Conservation (phyloP, 345 rosid genomes). For the Dovyalis caffra region DNA sequence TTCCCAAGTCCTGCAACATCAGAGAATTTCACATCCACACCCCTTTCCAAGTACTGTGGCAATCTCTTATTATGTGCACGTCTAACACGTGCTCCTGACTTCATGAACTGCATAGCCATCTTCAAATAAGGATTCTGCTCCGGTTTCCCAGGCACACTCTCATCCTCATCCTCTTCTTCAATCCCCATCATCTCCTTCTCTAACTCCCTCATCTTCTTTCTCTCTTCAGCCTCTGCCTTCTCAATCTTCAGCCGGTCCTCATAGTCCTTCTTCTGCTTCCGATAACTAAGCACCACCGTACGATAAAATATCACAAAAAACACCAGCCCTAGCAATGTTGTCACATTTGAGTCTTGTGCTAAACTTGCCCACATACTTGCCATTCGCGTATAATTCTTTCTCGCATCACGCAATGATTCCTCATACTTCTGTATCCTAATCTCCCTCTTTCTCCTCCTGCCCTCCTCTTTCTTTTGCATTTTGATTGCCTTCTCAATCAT, state of each 20-base stretch:
- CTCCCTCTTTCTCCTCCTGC: slow-evolving; percentile 53
- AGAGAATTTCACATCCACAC: slow-evolving; percentile 77
- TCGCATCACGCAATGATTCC: slow-evolving; percentile 63
- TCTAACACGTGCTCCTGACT: slow-evolving; percentile 89
- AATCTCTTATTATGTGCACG: slow-evolving; percentile 60
- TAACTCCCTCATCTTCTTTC: slow-evolving; percentile 76
- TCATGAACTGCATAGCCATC: slow-evolving; percentile 92
- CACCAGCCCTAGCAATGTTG: slow-evolving; percentile 64
- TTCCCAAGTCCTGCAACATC: slow-evolving; percentile 98
- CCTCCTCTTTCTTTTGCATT: slow-evolving; percentile 60
- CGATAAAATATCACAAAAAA: slow-evolving; percentile 76
- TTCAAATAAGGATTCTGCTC: slow-evolving; percentile 75
- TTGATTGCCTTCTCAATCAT: slow-evolving; percentile 61
- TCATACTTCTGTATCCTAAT: slow-evolving; percentile 55
- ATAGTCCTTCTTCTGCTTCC: slow-evolving; percentile 86
- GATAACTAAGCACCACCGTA: slow-evolving; percentile 76
- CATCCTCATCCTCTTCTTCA: slow-evolving; percentile 53
- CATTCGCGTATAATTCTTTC: slow-evolving; percentile 47
- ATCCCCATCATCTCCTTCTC: slow-evolving; percentile 78
- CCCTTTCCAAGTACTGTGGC: slow-evolving; percentile 88
- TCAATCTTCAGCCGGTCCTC: slow-evolving; percentile 91
- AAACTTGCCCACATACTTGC: slow-evolving; percentile 60
- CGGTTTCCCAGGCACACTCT: slow-evolving; percentile 50
- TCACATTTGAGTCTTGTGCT: slow-evolving; percentile 65
- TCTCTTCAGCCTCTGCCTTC: slow-evolving; percentile 93